phyloP scores from a whole-genome alignment of 345 rosid species.

The Hibiscus trionum region DNA sequence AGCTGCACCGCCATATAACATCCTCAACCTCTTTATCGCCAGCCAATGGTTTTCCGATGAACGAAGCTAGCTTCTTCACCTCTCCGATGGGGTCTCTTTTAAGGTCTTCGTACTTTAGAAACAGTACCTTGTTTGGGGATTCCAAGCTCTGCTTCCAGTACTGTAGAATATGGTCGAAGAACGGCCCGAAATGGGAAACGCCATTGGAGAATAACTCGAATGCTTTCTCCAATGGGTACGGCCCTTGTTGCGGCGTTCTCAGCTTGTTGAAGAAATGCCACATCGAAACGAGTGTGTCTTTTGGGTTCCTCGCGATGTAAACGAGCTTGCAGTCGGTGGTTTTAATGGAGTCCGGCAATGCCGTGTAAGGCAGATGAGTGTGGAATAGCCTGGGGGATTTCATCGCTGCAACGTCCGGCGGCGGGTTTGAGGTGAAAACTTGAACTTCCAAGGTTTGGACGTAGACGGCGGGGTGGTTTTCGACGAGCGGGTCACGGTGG shows the following conservation, averaged over 20 bases:
- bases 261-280: conserved; percentile 27
- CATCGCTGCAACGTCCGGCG: conserved; percentile 6
- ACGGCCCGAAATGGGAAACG: conserved; percentile 25
- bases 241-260: not conserved
- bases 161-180: conserved; percentile 25
- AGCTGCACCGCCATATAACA: conserved; percentile 23
- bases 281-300: conserved; percentile 26
- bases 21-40: conserved; percentile 25
- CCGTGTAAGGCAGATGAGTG: conserved; percentile 27
- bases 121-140: conserved; percentile 18
- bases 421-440: not conserved
- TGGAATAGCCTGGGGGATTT: conserved; percentile 19
- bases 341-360: conserved; percentile 22
- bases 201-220: conserved; percentile 27
- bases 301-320: conserved; percentile 26
- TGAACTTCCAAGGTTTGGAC: conserved; percentile 19
- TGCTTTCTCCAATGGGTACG: conserved; percentile 15
- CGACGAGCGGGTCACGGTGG: conserved; percentile 3
- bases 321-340: conserved; percentile 22
- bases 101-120: conserved; percentile 35
- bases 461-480: conserved; percentile 17
- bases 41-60: conserved; percentile 14
- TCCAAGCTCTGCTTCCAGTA: conserved; percentile 25
- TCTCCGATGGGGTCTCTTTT: conserved; percentile 18
- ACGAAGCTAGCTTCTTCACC: conserved; percentile 22